These are phyloP conservation scores for Potentilla sterilis DNA, from an alignment of 306 rosid genomes.

Conservation along the genomic window DNA sequence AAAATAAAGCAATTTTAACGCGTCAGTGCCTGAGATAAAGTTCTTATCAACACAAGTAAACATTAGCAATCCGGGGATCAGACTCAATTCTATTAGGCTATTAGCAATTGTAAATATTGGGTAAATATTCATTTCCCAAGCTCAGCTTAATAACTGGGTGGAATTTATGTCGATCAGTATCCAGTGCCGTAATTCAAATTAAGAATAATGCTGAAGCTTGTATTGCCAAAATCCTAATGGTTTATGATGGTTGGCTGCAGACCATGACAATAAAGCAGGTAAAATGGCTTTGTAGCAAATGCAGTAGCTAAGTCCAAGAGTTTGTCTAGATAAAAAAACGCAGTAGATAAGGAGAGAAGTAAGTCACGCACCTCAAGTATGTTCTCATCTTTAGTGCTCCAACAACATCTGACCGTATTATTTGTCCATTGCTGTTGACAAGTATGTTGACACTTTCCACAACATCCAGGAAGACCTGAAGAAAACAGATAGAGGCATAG, in stretches of 20 bases:
- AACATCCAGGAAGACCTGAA: slow-evolving; percentile 86
- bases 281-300: background rate
- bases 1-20: slow-evolving; percentile 23
- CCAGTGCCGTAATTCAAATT: background rate
- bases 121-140: background rate
- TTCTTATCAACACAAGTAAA: background rate
- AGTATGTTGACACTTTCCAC: slow-evolving; percentile 91
- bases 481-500: slow-evolving; percentile 9
- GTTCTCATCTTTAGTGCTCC: slow-evolving; percentile 89
- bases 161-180: background rate
- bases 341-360: background rate
- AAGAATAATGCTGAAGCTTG: background rate
- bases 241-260: background rate
- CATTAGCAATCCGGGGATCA: background rate
- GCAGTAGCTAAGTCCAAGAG: background rate
- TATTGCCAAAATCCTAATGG: background rate
- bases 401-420: slow-evolving; percentile 82
- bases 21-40: background rate
- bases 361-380: slow-evolving; percentile 58
- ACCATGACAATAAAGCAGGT: background rate
- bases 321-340: background rate
- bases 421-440: slow-evolving; percentile 86
- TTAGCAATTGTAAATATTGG: background rate
- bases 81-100: background rate
- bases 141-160: background rate